Percentiles rank a stretch among this genome's conserved stretches.
phyloP scores from a whole-genome alignment of 805 yeast genomes.

The Komagataella kurtzmanii region DNA sequence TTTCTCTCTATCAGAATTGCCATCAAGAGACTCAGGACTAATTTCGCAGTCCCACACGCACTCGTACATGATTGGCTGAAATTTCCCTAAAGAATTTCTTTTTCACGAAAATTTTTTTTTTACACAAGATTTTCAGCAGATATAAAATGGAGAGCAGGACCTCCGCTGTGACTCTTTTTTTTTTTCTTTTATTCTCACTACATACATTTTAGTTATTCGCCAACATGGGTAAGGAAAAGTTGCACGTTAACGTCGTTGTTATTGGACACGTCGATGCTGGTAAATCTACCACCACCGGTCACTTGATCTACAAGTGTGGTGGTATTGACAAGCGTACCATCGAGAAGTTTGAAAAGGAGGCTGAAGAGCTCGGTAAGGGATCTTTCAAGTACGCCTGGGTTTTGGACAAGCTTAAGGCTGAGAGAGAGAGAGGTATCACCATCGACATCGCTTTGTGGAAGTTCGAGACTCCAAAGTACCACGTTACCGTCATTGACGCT shows the following conservation, averaged over 20 bases:
- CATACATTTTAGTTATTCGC: neutral
- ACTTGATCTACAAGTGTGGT: conserved; percentile 98
- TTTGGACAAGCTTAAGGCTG: conserved; percentile 89
- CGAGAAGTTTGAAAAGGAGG: conserved; percentile 97
- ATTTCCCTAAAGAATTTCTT: neutral
- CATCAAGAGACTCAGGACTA: neutral
- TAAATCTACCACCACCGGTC: conserved; percentile 98
- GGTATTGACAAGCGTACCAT: conserved; percentile 98
- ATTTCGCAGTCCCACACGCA: neutral
- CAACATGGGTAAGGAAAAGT: conserved; percentile 72
- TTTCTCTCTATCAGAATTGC: neutral
- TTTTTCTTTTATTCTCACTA: neutral
- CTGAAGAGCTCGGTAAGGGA: conserved; percentile 94
- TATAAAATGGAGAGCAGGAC: neutral
- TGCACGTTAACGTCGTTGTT: conserved; percentile 99
- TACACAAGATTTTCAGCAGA: neutral
- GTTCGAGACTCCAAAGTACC: conserved; percentile 84
- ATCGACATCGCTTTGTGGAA: conserved; percentile 88
- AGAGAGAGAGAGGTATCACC: conserved; percentile 95
- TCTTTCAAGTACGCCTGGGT: conserved; percentile 98
- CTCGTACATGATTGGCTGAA: neutral
- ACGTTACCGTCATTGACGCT: conserved; percentile 87
- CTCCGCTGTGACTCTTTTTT: neutral
- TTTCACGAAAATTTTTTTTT: neutral
- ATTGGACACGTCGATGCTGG: conserved; percentile 99